Evolutionary conservation across 306 rosid species (phyloP).

Genomic region (Quercus wislizeni): DNA sequence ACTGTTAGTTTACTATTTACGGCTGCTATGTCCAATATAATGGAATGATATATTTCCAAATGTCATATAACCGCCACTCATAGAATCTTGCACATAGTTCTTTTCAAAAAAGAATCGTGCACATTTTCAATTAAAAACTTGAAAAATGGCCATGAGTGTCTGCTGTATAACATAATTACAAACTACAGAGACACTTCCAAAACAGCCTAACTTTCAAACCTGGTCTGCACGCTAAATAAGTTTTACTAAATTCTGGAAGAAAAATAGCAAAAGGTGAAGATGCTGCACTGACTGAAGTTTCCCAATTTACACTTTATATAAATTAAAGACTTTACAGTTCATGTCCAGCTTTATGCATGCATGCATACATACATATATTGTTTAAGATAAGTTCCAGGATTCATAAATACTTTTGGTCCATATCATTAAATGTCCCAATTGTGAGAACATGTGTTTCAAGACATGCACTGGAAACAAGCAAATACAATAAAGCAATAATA

Average conservation of each 20-base stretch:
- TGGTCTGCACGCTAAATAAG: background rate
- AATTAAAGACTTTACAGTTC: background rate
- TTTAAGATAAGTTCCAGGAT: no score
- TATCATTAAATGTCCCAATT: background rate
- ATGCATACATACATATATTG: no score
- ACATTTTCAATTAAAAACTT: background rate
- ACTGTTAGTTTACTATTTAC: slow-evolving; percentile 13
- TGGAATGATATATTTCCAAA: background rate
- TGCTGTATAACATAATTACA: slow-evolving; percentile 4
- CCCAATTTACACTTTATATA: background rate
- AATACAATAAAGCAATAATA: background rate
- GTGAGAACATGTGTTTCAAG: background rate
- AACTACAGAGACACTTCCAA: background rate
- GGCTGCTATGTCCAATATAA: slow-evolving; percentile 4
- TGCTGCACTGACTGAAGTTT: background rate
- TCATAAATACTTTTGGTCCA: no score
- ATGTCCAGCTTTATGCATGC: background rate
- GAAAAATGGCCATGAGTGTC: background rate
- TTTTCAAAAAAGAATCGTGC: no score
- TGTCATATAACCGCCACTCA: background rate
- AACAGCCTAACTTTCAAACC: background rate
- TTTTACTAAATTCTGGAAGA: background rate
- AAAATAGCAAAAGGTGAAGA: background rate
- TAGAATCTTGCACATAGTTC: background rate
- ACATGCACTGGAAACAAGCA: background rate